Conservation (phyloP, 345 rosid species). For the Populus alba region DNA sequence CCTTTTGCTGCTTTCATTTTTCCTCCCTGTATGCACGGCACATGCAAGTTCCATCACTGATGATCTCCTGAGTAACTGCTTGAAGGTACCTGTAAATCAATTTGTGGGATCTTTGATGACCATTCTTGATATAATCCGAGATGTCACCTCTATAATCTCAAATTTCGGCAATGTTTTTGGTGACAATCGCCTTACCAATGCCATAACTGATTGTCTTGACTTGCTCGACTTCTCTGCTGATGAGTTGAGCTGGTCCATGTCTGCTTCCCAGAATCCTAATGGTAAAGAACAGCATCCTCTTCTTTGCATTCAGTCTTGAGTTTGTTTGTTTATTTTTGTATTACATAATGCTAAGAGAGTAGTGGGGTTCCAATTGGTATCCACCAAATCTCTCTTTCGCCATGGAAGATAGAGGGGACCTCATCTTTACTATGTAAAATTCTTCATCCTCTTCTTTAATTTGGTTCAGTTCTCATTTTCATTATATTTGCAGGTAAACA, state of each 20-base stretch:
- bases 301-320: background rate
- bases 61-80: constrained; percentile 22
- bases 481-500: constrained; percentile 7
- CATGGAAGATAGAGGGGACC: constrained; percentile 4
- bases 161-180: constrained; percentile 35
- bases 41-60: background rate
- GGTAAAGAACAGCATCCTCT: constrained; percentile 21
- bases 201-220: constrained; percentile 63
- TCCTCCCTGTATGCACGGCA: background rate
- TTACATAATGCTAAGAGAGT: background rate
- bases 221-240: constrained; percentile 62
- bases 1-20: background rate
- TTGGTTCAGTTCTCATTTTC: background rate
- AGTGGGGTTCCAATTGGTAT: background rate
- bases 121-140: constrained; percentile 33
- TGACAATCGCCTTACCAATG: constrained; percentile 34
- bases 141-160: constrained; percentile 34
- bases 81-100: constrained; percentile 40
- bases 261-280: constrained; percentile 52
- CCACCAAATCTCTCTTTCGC: background rate
- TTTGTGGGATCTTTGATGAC: constrained; percentile 42
- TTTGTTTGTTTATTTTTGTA: background rate
- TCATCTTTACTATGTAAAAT: background rate
- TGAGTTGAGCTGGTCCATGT: constrained; percentile 52
- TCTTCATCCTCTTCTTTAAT: background rate